Base-by-base conservation (phyloP, 139 green algal species). In the Tetratostichococcus sp. region DNA sequence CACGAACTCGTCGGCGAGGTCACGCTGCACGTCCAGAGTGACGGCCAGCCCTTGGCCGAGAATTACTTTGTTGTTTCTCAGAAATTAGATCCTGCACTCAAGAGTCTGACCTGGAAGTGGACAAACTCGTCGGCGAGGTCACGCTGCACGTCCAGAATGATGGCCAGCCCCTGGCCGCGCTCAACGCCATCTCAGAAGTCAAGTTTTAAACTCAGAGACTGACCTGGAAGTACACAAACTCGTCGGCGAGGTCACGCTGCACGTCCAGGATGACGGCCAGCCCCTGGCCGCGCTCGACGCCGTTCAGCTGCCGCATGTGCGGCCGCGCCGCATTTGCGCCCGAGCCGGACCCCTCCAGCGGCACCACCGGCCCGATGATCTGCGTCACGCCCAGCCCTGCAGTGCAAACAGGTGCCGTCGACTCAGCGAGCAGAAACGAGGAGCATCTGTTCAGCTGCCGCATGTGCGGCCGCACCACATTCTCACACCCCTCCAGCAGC, bases 191-290 rank as follows among this genome's bases (percentile, higher is more conserved):
- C n/a, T n/a, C n/a, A n/a, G n/a, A n/a, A n/a, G n/a, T n/a, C n/a
- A n/a, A n/a, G 34, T 16, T 34, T 50, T 6, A 50, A 50, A 6
- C 39, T 6, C 39, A 21, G 11, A 50, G 8, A 50, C 39, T 11
- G 26, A 72, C 75, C 75, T 80, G 75, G 22, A 80, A 25, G 70
- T 73, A 72, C 8, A 59, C 59, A 42, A 35, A 34, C 66, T 39
- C 16, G 21, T 42, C 30, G 65, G 58, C 22, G 70, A 33, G n/a
- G 50, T 42, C 67, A 22, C 65, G 30, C 25, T 69, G 31, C 50
- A 83, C 77, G n/a, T 88, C 82, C 30, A 87, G 71, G 68, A 67
- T 77, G 21, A 85, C 39, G 22, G 66, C 75, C 26, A 83, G 19
- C 0, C 69, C 78, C 67, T 50, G 39, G 11, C 71, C 69, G 22